Evolutionary conservation across 116 monocot species (phyloP), one percentile per base, ranked within the genome.

Genomic region (Phalaenopsis hybrid): DNA sequence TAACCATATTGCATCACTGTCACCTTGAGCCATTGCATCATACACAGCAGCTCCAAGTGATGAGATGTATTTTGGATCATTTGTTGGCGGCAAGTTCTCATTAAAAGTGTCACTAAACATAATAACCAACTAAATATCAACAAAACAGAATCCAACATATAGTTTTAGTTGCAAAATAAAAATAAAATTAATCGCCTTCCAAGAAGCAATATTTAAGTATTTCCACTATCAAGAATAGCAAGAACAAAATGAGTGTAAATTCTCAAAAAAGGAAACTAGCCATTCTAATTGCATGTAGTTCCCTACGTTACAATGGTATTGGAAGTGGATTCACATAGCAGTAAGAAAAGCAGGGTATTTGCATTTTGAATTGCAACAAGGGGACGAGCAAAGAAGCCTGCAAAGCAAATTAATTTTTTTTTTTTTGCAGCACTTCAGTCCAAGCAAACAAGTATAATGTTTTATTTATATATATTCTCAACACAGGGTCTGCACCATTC

Each of bases 11-110:
- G 96, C 96, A 94, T 96, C 87, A 57, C 84, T 82, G 70, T 96
- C 80, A 65, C 91, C 94, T 85, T 83, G 81, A 18, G 88, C 89
- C 96, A 96, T 96, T 76, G 94, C 96, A 72, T 91, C 84, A 59
- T 89, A 96, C 43, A 96, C 87, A 86, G 96, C 92, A 80, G 94
- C 88, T 43, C 96, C 96, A 84, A 96, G 92, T 51, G 86, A 90
- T 57, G 96, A 89, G 44, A 96, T 96, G 86, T 94, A 96, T 33
- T 86, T 61, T 11, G 96, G 91, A 78, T 96, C 92, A 87, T 85
- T 85, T 88, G 94, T 91, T 45, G 96, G 96, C 77, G 96, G 96
- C 25, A 83, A 81, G 83, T 96, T 96, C 87, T 96, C 96, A 84
- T 96, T 96, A 78, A 96, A 96, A 31, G 96, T 96, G 83, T 96